A percentile compares a stretch with the other conserved stretches of the same genome.
These are phyloP conservation scores for Jacaranda copaia DNA, from an alignment of 257 asterid genomes.

Conservation along the genomic window DNA sequence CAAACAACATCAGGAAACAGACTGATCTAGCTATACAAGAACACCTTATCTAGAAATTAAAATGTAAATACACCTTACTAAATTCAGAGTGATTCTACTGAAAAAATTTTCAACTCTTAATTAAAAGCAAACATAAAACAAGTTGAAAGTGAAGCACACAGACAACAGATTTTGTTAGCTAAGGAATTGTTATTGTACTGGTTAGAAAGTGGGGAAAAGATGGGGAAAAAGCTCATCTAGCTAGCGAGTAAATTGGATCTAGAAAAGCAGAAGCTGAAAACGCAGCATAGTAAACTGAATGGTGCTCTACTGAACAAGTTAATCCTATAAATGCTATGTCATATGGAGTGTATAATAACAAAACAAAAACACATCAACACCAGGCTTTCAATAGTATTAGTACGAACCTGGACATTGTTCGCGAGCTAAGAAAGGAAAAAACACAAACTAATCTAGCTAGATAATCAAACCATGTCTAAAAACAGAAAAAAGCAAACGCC, in stretches of 20 bases:
- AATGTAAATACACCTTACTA: neutral
- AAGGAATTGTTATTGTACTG: neutral
- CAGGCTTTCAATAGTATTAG: constrained; percentile 10
- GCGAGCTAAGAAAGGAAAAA: neutral
- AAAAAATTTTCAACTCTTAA: neutral
- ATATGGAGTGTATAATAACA: neutral
- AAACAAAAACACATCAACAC: neutral
- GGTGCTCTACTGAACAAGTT: neutral
- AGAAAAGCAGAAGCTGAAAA: neutral
- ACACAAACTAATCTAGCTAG: constrained; percentile 11
- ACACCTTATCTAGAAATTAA: neutral
- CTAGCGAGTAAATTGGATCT: neutral
- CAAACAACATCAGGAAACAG: constrained; percentile 17
- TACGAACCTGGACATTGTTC: constrained; percentile 14
- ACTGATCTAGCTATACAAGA: constrained; percentile 1
- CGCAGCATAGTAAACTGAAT: neutral
- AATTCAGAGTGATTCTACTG: neutral
- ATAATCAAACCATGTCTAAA: neutral
- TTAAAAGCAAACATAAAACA: neutral
- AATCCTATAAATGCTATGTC: constrained; percentile 6
- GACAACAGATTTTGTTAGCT: neutral
- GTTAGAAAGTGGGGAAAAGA: neutral
- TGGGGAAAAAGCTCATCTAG: neutral
- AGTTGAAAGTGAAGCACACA: neutral
- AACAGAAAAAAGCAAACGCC: constrained; percentile 7